phyloP scores from a whole-genome alignment of 805 yeast species.

The Teunomyces tritomae region DNA sequence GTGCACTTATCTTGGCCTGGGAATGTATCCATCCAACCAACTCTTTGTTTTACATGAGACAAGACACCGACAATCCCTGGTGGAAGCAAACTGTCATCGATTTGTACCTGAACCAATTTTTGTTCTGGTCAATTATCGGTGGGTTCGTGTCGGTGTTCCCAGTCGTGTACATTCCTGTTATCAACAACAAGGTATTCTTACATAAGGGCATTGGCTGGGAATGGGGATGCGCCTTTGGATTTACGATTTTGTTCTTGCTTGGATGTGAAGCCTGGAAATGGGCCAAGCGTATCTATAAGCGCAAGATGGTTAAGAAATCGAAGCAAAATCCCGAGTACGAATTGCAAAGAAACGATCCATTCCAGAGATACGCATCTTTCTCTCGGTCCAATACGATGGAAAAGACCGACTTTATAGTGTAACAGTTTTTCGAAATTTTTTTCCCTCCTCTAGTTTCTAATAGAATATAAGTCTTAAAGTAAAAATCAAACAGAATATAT shows the following conservation, averaged over 20 bases:
- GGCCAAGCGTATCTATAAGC: conserved; percentile 55
- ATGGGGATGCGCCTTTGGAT: conserved; percentile 74
- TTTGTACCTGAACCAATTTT: conserved; percentile 69
- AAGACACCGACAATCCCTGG: conserved; percentile 54
- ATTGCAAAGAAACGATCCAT: conserved; percentile 60
- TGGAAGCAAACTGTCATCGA: conserved; percentile 60
- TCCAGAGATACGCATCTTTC: conserved; percentile 58
- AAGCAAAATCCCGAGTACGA: conserved; percentile 62
- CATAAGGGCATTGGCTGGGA: conserved; percentile 72
- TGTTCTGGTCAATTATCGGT: conserved; percentile 75
- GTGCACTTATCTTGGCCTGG: conserved; percentile 80
- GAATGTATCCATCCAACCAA: conserved; percentile 72
- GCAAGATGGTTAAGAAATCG: conserved; percentile 28
- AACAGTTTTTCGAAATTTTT: neutral
- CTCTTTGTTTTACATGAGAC: conserved; percentile 70
- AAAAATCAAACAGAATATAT: neutral
- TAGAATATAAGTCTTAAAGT: neutral
- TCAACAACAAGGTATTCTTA: conserved; percentile 70
- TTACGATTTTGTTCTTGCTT: conserved; percentile 53
- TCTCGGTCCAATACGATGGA: conserved; percentile 51
- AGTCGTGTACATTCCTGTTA: conserved; percentile 84
- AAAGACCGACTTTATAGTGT: conserved; percentile 7
- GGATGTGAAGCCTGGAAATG: conserved; percentile 70
- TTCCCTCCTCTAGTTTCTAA: neutral
- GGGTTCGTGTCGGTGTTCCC: conserved; percentile 78